Evolutionary conservation across 2,329 filamentous ascomycete species (phyloP), one percentile per base, ranked within the genome.

Genomic region (Myriangium duriaei): DNA sequence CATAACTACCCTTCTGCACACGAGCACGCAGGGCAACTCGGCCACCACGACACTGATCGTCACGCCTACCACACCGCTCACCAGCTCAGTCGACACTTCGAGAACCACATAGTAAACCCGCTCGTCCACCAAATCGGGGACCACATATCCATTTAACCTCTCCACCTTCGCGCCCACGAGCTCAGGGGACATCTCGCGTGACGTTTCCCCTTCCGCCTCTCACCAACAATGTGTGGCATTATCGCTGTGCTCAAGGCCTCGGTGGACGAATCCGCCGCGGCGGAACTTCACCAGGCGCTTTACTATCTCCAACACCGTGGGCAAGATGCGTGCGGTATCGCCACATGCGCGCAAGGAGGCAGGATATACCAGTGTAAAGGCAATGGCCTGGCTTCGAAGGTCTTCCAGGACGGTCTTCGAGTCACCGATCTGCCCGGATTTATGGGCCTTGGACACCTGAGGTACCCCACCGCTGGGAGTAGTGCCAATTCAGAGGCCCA

Each of bases 361-460:
- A 72, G 84, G 30, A 79, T 94, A 48, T 88, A 80, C 57, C 84
- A 92, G 56, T 81, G 81, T 67, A 95, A 95, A 64, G 85, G 85
- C 47, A 85, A 86, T 54, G 87, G 86, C 39, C 80, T 94, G 71
- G 86, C 81, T 29, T 74, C 79, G 41, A 82, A 79, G 56, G 85
- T 93, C 49, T 93, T 94, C 61, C 69, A 79, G 37, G 81, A 93
- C 46, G 86, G 84, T 47, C 71, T 74, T 42, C 73, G 81, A 44
- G 69, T 87, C 29, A 64, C 72, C 34, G 76, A 86, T 51, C 70
- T 91, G 36, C 81, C 84, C 10, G 86, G 86, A 21, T 88, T 75
- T 60, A 87, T 91, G 81, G 85, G 84, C 44, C 70, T 94, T 43
- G 81, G 75, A 30, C 87, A 95, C 59, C 61, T 95, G 49, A 71